phyloP scores from a whole-genome alignment of 768 basidiomycete species.

The Russula sp. region DNA sequence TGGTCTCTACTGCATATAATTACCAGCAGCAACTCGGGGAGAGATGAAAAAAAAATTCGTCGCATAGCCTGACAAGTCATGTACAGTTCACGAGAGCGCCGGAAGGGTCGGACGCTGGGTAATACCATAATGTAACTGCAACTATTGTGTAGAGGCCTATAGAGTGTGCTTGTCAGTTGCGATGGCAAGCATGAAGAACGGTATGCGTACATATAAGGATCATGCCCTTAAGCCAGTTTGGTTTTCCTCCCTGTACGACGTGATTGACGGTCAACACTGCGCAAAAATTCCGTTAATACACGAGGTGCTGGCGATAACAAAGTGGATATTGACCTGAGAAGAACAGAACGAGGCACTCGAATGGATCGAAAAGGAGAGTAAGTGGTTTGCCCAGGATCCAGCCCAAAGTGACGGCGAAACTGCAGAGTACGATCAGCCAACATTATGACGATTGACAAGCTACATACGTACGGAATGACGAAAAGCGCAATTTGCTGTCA shows the following conservation, averaged over 20 bases:
- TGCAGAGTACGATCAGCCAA: constrained; percentile 29
- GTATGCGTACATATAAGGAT: constrained; percentile 56
- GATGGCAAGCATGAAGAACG: background rate
- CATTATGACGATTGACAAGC: background rate
- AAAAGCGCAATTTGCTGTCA: constrained; percentile 78
- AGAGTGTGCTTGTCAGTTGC: constrained; percentile 1
- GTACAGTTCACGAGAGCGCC: constrained; percentile 14
- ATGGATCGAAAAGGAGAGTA: constrained; percentile 82
- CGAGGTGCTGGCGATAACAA: background rate
- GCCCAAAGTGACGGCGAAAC: constrained; percentile 65
- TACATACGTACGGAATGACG: constrained; percentile 63
- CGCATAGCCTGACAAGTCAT: background rate
- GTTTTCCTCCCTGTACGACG: constrained; percentile 73
- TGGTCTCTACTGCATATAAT: too few species aligned
- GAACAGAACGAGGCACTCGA: constrained; percentile 67
- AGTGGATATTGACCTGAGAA: constrained; percentile 34
- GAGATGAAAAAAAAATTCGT: too few species aligned
- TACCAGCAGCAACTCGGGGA: too few species aligned
- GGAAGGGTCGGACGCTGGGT: constrained; percentile 30
- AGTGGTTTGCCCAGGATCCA: constrained; percentile 81
- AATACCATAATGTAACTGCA: constrained; percentile 64
- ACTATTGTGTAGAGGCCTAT: constrained; percentile 67
- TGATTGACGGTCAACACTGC: constrained; percentile 77
- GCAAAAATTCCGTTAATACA: background rate
- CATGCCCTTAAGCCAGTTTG: constrained; percentile 79